Base-by-base conservation (phyloP, 148 eudicot species). In the Persicaria maculosa region DNA sequence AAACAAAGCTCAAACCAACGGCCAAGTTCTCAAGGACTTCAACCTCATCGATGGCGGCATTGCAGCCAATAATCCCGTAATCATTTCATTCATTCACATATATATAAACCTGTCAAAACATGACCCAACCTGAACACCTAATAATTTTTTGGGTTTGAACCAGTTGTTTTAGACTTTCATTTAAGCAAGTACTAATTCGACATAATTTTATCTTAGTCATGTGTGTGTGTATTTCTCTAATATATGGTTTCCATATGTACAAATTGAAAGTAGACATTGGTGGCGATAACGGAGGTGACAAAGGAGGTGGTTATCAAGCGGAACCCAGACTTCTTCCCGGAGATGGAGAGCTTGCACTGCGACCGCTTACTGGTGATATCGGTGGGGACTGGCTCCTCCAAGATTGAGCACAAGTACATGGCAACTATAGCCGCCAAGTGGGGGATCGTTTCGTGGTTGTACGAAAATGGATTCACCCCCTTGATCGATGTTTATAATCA, bases 381-480 rank as follows among this genome's bases (percentile, higher is more conserved):
- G 9, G 7, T 87, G 0, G 93, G 93, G 44, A 80, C 91, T 0
- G 91, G 93, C 8, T 72, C 83, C 0, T 53, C 70, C 12, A 84
- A 78, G 74, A 71, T 54, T 9, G 81, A 83, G 43, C 76, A 65
- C 47, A 77, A 75, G 25, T 89, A 82, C 70, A 74, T 43, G 22
- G 88, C 88, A 0, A 72, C 74, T 45, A 75, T 0, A 9, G 88
- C 83, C 1, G 69, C 92, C 10, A 87, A 82, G n/a, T 89, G 93
- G 91, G 91, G 91, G 0, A 4, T 84, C 15, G 9, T 84, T 4
- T 76, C 83, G 0, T 90, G 94, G 94, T 68, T 90, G 50, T 77
- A 20, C 45, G 62, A 85, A 0, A 1, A 72, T 12, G 85, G 88
- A 46, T 78, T 80, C 1, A 52, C 82, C 16, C 94, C 88, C 0